Evolutionary conservation across 495 filamentous ascomycete species (phyloP), one percentile per base, ranked within the genome.

Genomic region (Hyaloscypha hepaticicola): DNA sequence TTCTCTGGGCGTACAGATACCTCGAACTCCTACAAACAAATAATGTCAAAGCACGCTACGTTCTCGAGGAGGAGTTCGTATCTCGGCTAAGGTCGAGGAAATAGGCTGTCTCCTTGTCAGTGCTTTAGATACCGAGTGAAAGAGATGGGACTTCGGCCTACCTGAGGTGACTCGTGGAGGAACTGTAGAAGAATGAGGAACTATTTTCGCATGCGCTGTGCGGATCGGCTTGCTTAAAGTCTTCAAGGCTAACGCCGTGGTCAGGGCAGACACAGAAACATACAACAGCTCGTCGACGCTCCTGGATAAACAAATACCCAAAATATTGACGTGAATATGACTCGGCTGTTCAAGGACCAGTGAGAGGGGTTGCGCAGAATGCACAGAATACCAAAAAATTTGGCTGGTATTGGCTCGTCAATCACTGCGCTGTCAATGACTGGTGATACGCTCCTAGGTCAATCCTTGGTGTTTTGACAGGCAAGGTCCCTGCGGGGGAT

Each of bases 341-440:
- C 25, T 60, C 38, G 21, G 33, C 52, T 25, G 55, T 62, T 58
- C 51, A 55, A 48, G 6, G 31, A 24, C 49, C 28, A 12, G 56
- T 29, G 22, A 49, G 31, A 41, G 27, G 28, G 48, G 64, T 64
- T 67, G 66, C 60, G 64, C 48, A 27, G 34, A 59, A 58, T 21
- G 45, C 45, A 28, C 14, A 58, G 48, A 48, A 57, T 29, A 66
- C 58, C 60, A 21, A 56, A 49, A 56, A 50, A 52, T 50, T 55
- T 26, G 33, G 51, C 38, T 38, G 50, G 61, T 66, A 70, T 70
- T 67, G 64, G 64, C 16, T 60, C n/a, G n/a, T n/a, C n/a, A n/a
- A n/a, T n/a, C 60, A 66, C 55, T 64, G 64, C 29, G 64, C 59
- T 67, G 68, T 70, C 64, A 64, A 64, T 21, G 52, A 51, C 45